Conservation (phyloP, 805 yeast genomes). For the Teunomyces kruisii region DNA sequence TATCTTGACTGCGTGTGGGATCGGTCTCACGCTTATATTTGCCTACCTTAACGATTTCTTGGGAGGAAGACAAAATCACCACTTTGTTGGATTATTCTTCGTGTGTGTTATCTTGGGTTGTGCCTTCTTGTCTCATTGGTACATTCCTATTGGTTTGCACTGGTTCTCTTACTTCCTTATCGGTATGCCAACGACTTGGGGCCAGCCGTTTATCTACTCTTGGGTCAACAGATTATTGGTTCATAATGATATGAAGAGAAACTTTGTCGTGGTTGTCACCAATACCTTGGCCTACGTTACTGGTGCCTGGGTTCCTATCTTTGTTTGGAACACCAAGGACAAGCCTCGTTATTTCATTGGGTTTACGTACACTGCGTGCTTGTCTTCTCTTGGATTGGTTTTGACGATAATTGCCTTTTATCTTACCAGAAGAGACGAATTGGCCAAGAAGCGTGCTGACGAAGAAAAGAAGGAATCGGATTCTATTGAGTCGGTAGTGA, state of each 20-base stretch:
- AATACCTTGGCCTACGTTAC: constrained; percentile 41
- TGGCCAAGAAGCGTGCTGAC: too few species aligned
- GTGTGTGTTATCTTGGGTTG: constrained; percentile 41
- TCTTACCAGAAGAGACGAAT: constrained; percentile 27
- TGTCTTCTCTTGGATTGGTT: constrained; percentile 26
- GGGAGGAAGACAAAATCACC: constrained; percentile 35
- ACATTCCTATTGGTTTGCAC: constrained; percentile 47
- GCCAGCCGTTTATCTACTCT: constrained; percentile 55
- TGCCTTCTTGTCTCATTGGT: constrained; percentile 46
- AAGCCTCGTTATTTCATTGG: constrained; percentile 34
- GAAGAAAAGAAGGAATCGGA: too few species aligned
- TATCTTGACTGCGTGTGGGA: constrained; percentile 30
- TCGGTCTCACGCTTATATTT: constrained; percentile 32
- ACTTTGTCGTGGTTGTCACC: constrained; percentile 36
- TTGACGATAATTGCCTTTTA: constrained; percentile 26
- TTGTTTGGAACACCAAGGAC: constrained; percentile 39
- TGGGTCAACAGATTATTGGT: constrained; percentile 54
- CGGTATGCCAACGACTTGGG: constrained; percentile 50
- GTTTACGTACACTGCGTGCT: constrained; percentile 22
- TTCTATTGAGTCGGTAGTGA: too few species aligned
- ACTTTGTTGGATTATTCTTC: constrained; percentile 39
- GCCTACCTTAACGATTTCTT: constrained; percentile 32
- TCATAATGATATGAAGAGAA: constrained; percentile 42
- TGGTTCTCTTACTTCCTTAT: constrained; percentile 51
- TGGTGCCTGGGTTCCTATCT: constrained; percentile 38